Base-by-base conservation (phyloP, 1,284 basidiomycete genomes). In the Filobasidium uniguttulatum region DNA sequence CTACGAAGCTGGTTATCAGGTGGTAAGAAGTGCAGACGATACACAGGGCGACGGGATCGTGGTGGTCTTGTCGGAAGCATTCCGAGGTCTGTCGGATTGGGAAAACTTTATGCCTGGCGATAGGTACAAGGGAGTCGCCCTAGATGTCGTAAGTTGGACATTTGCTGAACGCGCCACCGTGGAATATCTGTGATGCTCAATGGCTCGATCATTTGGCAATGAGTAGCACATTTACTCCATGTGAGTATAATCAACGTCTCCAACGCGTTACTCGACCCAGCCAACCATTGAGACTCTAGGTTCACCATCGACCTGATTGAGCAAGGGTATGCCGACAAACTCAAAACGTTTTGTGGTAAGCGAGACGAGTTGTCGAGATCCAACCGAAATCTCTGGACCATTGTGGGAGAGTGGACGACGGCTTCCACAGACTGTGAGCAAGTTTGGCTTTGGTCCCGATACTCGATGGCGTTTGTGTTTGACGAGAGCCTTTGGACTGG, bases 401-500 rank as follows among this genome's bases (percentile, higher is more conserved):
- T 89, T 40, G 83, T 87, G 23, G 86, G 86, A 45, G 87, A 90
- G 69, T 89, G 83, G 78, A 78, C 83, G 0, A 76, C 83, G 48
- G 82, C 83, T 9, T 72, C 75, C 50, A 86, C 77, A 4, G 83
- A 87, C 62, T 89, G 86, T 59, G 82, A 72, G 59, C 83, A 79
- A n/a, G n/a, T n/a, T n/a, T n/a, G n/a, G n/a, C n/a, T n/a, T n/a
- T n/a, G n/a, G n/a, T n/a, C n/a, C n/a, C n/a, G 75, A 5, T 14
- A 45, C 23, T 20, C 28, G 36, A 38, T 9, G 33, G 20, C 12
- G 33, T 34, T 22, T 4, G 15, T 9, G 19, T 28, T 26, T 20
- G 33, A 3, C 7, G 3, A 15, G 6, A 15, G 3, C 25, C 19
- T 46, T 26, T 17, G 12, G 10, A 4, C 9, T 5, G 2, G 1